phyloP scores from a whole-genome alignment of 75 land plant genomes.

The Sequoiadendron giganteum region DNA sequence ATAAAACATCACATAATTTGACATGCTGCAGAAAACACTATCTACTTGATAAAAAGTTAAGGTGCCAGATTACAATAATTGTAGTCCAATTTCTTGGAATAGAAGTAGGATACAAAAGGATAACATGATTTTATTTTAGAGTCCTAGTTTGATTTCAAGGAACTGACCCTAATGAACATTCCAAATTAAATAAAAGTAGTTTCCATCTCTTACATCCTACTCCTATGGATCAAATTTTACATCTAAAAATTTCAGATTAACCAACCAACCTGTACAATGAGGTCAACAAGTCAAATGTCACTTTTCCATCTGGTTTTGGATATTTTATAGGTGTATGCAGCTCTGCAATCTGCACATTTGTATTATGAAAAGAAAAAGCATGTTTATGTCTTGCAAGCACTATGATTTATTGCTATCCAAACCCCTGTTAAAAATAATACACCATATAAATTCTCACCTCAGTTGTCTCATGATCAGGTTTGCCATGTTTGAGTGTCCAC shows the following conservation, averaged over 20 bases:
- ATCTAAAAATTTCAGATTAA: background rate
- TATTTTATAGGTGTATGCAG: conserved; percentile 71
- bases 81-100: background rate
- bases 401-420: background rate
- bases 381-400: background rate
- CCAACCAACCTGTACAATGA: conserved; percentile 84
- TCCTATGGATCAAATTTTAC: background rate
- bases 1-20: no score
- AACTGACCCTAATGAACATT: background rate
- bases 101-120: background rate
- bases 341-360: conserved; percentile 46
- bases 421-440: background rate
- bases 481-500: conserved; percentile 87
- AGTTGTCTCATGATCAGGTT: conserved; percentile 88
- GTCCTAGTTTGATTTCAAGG: background rate
- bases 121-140: background rate
- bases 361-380: background rate
- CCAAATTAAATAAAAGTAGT: background rate
- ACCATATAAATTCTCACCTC: conserved; percentile 41
- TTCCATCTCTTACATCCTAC: background rate
- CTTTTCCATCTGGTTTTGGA: conserved; percentile 84
- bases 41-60: background rate
- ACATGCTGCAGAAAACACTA: background rate
- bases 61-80: background rate
- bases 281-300: conserved; percentile 89